These are phyloP conservation scores for Coriolopsis trogii DNA, from an alignment of 1,284 basidiomycete genomes.

Conservation along the genomic window DNA sequence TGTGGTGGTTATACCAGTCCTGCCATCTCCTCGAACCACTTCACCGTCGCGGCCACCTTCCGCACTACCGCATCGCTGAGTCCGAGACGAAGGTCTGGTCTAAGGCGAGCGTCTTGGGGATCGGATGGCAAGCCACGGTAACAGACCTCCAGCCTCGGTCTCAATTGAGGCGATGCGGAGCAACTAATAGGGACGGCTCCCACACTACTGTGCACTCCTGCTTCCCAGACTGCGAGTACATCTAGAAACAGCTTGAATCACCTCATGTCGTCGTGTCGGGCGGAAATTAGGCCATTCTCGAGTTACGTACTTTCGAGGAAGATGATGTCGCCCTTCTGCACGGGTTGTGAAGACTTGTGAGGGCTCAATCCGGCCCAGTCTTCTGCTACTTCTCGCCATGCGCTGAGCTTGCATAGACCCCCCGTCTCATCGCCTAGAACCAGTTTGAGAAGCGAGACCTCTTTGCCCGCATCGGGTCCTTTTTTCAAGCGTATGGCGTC, in stretches of 20 bases:
- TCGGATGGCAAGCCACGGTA: constrained; percentile 74
- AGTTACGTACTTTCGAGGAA: constrained; percentile 64
- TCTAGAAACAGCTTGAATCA: constrained; percentile 41
- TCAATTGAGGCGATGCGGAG: constrained; percentile 65
- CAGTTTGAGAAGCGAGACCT: constrained; percentile 65
- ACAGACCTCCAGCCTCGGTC: constrained; percentile 65
- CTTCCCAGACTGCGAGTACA: constrained; percentile 49
- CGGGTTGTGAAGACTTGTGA: constrained; percentile 30
- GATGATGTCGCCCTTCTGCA: constrained; percentile 72
- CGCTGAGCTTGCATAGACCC: constrained; percentile 66
- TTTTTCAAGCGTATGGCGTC: constrained; percentile 65
- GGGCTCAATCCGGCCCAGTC: constrained; percentile 52
- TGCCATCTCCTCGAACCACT: constrained; percentile 72
- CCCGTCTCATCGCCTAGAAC: constrained; percentile 71
- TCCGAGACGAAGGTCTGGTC: constrained; percentile 73
- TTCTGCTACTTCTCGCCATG: constrained; percentile 76
- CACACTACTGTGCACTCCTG: constrained; percentile 23
- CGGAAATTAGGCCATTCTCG: too few relatives aligned
- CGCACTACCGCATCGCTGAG: constrained; percentile 67
- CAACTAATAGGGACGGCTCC: constrained; percentile 43
- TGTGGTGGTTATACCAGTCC: constrained; percentile 42
- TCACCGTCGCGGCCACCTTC: constrained; percentile 64
- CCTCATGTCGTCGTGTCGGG: too few relatives aligned
- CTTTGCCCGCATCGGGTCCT: constrained; percentile 65
- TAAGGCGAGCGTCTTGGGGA: constrained; percentile 57